These are phyloP conservation scores for Alternaria sp. DNA, from an alignment of 2,329 filamentous ascomycete genomes.

Conservation along the genomic window DNA sequence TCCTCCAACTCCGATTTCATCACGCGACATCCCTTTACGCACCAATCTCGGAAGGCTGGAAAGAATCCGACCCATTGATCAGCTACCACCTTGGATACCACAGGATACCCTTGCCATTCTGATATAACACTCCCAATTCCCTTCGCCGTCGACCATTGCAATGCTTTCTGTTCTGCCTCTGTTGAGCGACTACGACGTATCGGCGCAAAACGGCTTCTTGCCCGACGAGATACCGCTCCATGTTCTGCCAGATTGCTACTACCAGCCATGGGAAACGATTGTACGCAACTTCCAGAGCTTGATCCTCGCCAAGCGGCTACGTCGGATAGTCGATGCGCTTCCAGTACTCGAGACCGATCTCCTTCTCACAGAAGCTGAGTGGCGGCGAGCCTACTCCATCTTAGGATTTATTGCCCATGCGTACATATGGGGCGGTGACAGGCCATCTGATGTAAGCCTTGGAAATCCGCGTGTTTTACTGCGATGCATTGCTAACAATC, in stretches of 20 bases:
- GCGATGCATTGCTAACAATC: constrained; percentile 28
- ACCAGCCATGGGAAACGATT: constrained; percentile 92
- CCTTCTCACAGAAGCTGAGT: constrained; percentile 85
- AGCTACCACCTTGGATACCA: background rate
- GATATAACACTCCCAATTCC: background rate
- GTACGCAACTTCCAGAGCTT: constrained; percentile 85
- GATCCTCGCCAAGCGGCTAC: constrained; percentile 83
- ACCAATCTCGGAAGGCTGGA: background rate
- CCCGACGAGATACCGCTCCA: constrained; percentile 81
- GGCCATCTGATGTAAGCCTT: constrained; percentile 70
- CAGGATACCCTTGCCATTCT: background rate
- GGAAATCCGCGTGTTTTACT: constrained; percentile 2
- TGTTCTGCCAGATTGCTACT: constrained; percentile 85
- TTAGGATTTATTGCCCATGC: constrained; percentile 82
- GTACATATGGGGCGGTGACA: constrained; percentile 88
- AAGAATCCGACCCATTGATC: background rate
- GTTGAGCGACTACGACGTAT: constrained; percentile 80
- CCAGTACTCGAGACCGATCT: constrained; percentile 84
- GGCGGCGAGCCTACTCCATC: constrained; percentile 84
- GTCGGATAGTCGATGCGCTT: constrained; percentile 78
- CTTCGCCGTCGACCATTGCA: constrained; percentile 9
- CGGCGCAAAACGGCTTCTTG: constrained; percentile 83
- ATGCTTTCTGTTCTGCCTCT: constrained; percentile 57
- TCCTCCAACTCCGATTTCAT: constrained; percentile 10
- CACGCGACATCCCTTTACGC: constrained; percentile 15